These are phyloP conservation scores for Fraxinus velutina DNA, from an alignment of 305 asterid genomes.

Conservation along the genomic window DNA sequence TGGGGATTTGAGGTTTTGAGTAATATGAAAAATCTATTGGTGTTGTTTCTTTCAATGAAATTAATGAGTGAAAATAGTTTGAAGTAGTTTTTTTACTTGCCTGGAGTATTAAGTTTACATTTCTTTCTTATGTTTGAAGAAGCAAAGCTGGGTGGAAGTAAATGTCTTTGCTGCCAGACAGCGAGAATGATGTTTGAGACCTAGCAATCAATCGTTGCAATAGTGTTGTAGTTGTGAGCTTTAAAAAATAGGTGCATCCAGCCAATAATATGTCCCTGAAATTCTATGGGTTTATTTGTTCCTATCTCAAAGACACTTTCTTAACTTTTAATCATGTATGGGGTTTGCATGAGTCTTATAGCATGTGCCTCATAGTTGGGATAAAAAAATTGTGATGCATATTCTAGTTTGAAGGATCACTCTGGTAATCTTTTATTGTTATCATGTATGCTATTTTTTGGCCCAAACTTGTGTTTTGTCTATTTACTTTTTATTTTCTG, in stretches of 20 bases:
- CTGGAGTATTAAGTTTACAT: neutral
- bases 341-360: neutral
- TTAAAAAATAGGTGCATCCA: neutral
- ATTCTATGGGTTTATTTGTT: neutral
- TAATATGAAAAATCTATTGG: neutral
- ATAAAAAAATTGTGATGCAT: neutral
- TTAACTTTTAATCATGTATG: neutral
- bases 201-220: neutral
- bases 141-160: neutral
- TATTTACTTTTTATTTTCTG: neutral
- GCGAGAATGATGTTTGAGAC: slow-evolving; percentile 10
- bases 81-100: neutral
- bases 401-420: neutral
- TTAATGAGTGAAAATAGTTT: slow-evolving; percentile 13
- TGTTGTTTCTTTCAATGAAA: slow-evolving; percentile 15
- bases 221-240: neutral
- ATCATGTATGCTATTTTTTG: neutral
- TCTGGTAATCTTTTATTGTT: slow-evolving; percentile 2
- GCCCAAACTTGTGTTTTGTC: neutral
- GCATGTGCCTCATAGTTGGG: neutral
- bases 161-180: neutral
- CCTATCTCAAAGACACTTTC: neutral
- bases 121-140: slow-evolving; percentile 1
- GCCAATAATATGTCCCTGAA: neutral
- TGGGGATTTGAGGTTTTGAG: neutral